These are phyloP conservation scores for Sherardia arvensis DNA, from an alignment of 257 asterid genomes.

Conservation along the genomic window DNA sequence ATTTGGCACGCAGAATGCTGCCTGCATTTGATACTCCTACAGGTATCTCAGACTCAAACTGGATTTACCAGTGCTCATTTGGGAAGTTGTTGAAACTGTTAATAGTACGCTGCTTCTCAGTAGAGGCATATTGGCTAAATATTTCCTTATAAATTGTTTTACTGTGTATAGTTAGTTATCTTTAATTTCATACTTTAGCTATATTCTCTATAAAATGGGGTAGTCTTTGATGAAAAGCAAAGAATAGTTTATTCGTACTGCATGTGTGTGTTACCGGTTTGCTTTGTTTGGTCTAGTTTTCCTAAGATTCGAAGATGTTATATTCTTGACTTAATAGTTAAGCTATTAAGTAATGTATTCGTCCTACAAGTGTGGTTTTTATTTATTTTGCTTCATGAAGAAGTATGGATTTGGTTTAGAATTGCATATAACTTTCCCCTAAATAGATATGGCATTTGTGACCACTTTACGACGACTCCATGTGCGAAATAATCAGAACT, in stretches of 20 bases:
- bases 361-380: too few species aligned
- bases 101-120: not conserved
- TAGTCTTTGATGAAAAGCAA: not conserved
- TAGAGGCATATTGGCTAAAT: not conserved
- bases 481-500: not conserved
- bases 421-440: not conserved
- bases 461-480: not conserved
- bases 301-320: too few species aligned
- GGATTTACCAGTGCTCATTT: not conserved
- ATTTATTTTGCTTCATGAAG: not conserved
- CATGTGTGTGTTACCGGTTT: not conserved
- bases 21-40: slow-evolving; percentile 99
- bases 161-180: not conserved
- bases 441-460: not conserved
- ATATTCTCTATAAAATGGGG: not conserved
- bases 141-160: not conserved
- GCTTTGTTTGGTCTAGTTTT: not conserved
- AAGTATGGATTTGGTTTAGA: not conserved
- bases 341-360: too few species aligned
- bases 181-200: not conserved
- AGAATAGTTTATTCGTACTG: too few species aligned
- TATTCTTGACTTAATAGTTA: too few species aligned
- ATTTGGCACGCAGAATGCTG: slow-evolving; percentile 81
- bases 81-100: not conserved
- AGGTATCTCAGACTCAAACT: slow-evolving; percentile 33